Evolutionary conservation across 2,329 filamentous ascomycete genomes (phyloP).

Genomic region (Blastomyces percursus): DNA sequence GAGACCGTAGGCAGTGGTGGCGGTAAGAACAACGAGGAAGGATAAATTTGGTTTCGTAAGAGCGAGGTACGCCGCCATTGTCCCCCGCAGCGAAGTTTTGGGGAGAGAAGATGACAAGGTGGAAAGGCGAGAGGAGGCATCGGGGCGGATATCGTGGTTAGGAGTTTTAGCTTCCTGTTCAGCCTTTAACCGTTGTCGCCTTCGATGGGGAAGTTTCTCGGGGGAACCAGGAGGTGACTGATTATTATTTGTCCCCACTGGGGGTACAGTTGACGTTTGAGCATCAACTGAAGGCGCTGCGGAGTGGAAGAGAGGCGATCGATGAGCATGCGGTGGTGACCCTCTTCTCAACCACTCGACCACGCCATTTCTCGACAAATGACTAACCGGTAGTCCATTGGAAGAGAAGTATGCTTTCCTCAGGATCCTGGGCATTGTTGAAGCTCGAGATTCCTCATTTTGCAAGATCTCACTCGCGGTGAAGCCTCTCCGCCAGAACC

Average conservation of each 20-base stretch:
- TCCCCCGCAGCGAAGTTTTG: constrained; percentile 49
- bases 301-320: constrained; percentile 15
- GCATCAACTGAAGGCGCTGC: constrained; percentile 8
- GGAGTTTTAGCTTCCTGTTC: constrained; percentile 18
- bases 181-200: constrained; percentile 33
- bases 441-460: constrained; percentile 21
- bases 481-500: constrained; percentile 23
- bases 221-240: constrained; percentile 5
- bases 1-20: constrained; percentile 81
- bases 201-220: constrained; percentile 32
- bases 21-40: constrained; percentile 79
- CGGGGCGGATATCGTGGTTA: constrained; percentile 39
- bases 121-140: constrained; percentile 52
- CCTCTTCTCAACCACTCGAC: constrained; percentile 15
- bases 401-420: constrained; percentile 33
- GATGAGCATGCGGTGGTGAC: constrained; percentile 20
- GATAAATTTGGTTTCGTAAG: constrained; percentile 93
- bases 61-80: constrained; percentile 70
- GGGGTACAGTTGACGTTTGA: background rate
- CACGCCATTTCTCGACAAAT: constrained; percentile 17
- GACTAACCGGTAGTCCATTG: constrained; percentile 19
- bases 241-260: background rate
- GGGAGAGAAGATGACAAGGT: constrained; percentile 47
- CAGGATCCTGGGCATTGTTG: constrained; percentile 20
- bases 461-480: constrained; percentile 22